Conservation (phyloP, 164 flowering plant genomes). For the Tinospora cordifolia region DNA sequence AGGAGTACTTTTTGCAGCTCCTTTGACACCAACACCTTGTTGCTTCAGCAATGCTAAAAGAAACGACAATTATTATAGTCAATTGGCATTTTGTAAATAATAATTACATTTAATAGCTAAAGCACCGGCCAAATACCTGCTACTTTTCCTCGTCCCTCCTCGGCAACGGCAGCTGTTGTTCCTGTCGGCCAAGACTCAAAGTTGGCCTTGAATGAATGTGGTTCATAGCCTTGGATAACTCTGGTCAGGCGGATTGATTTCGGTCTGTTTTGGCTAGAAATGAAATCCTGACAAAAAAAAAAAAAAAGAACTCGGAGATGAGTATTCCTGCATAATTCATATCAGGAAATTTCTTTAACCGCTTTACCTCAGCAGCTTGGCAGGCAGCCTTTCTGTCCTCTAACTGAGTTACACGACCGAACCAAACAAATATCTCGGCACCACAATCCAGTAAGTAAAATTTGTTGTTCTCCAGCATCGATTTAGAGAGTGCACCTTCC, state of each 20-base stretch:
- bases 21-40: constrained; percentile 88
- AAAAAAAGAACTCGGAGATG: background rate
- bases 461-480: constrained; percentile 73
- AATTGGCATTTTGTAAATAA: constrained; percentile 5
- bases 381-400: constrained; percentile 93
- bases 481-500: constrained; percentile 83
- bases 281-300: constrained; percentile 51
- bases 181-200: constrained; percentile 97
- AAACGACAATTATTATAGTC: constrained; percentile 3
- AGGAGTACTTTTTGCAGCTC: constrained; percentile 58
- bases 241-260: constrained; percentile 74
- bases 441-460: constrained; percentile 94
- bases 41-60: constrained; percentile 90
- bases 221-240: constrained; percentile 93
- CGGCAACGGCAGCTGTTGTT: constrained; percentile 60
- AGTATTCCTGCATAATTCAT: constrained; percentile 8
- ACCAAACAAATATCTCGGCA: constrained; percentile 87
- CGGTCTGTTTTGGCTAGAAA: constrained; percentile 77
- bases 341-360: constrained; percentile 6
- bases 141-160: constrained; percentile 98
- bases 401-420: constrained; percentile 92
- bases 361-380: constrained; percentile 82
- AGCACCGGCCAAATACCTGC: constrained; percentile 51
- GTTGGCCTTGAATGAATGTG: constrained; percentile 82
- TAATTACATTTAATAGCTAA: background rate